Percentiles rank a stretch among this genome's conserved stretches.
phyloP scores from a whole-genome alignment of 768 basidiomycete genomes.

The Auricularia sp. region DNA sequence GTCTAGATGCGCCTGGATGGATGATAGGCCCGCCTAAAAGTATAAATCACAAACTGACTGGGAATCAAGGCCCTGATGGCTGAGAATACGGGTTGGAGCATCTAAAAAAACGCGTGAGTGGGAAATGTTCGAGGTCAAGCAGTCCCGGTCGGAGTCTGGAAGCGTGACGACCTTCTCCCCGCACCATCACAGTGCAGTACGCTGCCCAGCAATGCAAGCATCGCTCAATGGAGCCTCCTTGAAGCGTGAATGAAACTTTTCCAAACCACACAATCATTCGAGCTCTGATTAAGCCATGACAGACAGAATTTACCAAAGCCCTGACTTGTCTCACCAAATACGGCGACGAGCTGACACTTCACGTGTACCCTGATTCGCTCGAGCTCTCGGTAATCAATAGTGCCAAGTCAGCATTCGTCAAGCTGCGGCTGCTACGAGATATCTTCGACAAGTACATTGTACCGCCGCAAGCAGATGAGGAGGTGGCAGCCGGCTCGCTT shows the following conservation, averaged over 20 bases:
- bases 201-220: conserved; percentile 45
- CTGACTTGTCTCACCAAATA: conserved; percentile 71
- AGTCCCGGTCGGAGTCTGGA: too few species aligned
- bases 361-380: conserved; percentile 50
- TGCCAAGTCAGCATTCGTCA: conserved; percentile 72
- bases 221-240: conserved; percentile 50
- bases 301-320: conserved; percentile 62
- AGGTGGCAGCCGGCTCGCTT: conserved; percentile 51
- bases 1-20: too few species aligned
- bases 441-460: conserved; percentile 66
- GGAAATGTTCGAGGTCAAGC: too few species aligned
- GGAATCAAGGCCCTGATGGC: too few species aligned
- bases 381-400: conserved; percentile 69
- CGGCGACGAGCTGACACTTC: conserved; percentile 68
- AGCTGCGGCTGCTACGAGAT: conserved; percentile 55
- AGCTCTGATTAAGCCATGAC: not conserved
- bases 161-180: too few species aligned
- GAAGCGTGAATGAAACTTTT: conserved; percentile 31
- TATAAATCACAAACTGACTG: too few species aligned
- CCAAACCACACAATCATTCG: not conserved
- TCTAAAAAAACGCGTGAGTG: too few species aligned
- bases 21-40: too few species aligned
- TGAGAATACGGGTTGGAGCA: too few species aligned
- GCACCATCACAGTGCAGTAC: too few species aligned
- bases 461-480: conserved; percentile 24